phyloP scores from a whole-genome alignment of 352 stramenopile genomes.

The Globisporangium recalcitrans region DNA sequence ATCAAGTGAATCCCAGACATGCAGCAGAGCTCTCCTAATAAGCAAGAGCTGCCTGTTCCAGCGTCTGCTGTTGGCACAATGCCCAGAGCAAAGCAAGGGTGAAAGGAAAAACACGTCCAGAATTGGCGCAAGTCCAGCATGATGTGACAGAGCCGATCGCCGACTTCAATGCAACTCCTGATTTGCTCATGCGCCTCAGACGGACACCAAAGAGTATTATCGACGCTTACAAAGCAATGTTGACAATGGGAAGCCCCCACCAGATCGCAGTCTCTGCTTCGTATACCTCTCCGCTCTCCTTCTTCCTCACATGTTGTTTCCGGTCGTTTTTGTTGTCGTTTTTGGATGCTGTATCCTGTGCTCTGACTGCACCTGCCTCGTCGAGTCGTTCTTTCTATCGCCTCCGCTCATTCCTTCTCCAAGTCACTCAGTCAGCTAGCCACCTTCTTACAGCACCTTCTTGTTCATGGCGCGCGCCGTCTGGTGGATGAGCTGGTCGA shows the following conservation, averaged over 20 bases:
- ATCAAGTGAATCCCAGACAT: too few species aligned
- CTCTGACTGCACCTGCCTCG: not conserved
- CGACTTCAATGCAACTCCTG: too few species aligned
- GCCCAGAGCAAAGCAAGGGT: too few species aligned
- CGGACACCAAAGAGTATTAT: not conserved
- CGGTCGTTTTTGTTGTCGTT: not conserved
- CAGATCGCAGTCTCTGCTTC: not conserved
- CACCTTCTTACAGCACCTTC: constrained; percentile 72
- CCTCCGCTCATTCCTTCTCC: not conserved
- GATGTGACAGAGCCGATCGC: too few species aligned
- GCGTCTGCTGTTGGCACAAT: too few species aligned
- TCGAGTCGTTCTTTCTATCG: not conserved
- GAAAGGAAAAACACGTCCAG: too few species aligned
- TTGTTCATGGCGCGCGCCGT: constrained; percentile 84
- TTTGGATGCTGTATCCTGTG: not conserved
- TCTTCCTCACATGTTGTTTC: not conserved
- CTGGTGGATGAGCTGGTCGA: constrained; percentile 89
- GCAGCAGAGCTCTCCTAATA: too few species aligned
- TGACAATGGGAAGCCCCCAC: not conserved
- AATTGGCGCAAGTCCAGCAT: too few species aligned
- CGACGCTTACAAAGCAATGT: not conserved
- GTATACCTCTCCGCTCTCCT: not conserved
- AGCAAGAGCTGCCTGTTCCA: too few species aligned
- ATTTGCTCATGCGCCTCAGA: not conserved
- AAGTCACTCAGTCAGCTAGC: too few species aligned